A percentile compares a stretch with the other conserved stretches of the same genome.
phyloP scores from a whole-genome alignment of 805 yeast species.

The Yueomyces sp. region DNA sequence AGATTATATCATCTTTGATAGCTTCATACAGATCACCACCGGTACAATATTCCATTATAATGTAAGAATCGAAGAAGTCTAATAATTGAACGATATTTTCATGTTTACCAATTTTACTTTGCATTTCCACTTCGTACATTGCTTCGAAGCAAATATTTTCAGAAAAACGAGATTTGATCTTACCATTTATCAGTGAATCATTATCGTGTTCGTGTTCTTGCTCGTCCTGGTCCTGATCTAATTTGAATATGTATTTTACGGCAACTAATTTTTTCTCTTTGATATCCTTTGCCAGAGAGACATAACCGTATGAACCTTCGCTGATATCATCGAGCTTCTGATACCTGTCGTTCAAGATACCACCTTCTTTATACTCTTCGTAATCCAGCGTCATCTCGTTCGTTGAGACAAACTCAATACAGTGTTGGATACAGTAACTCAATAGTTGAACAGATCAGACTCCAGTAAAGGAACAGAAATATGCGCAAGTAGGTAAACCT shows the following conservation, averaged over 20 bases:
- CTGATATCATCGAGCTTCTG: conserved; percentile 60
- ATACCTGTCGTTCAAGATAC: conserved; percentile 49
- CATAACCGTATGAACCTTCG: conserved; percentile 90
- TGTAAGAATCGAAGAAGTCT: conserved; percentile 53
- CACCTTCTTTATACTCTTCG: conserved; percentile 31
- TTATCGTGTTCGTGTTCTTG: conserved; percentile 4
- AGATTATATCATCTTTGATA: conserved; percentile 47
- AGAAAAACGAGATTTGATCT: conserved; percentile 22
- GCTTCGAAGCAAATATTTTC: conserved; percentile 44
- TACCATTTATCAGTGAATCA: conserved; percentile 20
- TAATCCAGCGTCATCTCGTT: conserved; percentile 19
- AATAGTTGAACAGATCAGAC: too few species aligned
- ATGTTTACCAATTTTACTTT: conserved; percentile 46
- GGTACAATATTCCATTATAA: conserved; percentile 71
- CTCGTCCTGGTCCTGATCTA: conserved; percentile 28
- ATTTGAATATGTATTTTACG: conserved; percentile 66
- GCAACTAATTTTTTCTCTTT: conserved; percentile 50
- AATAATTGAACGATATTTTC: conserved; percentile 44
- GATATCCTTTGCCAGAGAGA: conserved; percentile 69
- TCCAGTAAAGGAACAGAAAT: too few species aligned
- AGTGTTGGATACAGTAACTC: too few species aligned
- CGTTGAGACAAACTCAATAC: not conserved
- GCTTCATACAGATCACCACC: conserved; percentile 83
- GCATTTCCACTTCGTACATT: conserved; percentile 53
- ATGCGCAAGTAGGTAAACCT: not conserved